Base-by-base conservation (phyloP, 768 basidiomycete species). In the Mycena venus region DNA sequence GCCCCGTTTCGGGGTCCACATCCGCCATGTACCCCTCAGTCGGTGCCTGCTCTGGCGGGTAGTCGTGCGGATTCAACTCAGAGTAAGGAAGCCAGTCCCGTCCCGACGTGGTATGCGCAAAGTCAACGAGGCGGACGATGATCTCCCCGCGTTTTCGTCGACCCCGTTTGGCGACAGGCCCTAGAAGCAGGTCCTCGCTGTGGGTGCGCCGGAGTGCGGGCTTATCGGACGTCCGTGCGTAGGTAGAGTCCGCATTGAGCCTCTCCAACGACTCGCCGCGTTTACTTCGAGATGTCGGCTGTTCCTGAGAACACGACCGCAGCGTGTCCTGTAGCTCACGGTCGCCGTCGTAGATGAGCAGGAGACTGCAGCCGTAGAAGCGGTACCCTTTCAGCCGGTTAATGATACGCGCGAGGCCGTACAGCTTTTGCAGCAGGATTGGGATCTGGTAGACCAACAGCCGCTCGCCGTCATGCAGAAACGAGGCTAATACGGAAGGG, bases 261-360 rank as follows among this genome's bases (percentile, higher is more conserved):
- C 95, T 90, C 80, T 94, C 94, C 68, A 95, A 81, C 2, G 95
- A 95, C 82, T 95, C 93, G 62, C 94, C 92, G 61, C 94, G 92
- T 83, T 93, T 93, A 83, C 89, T 91, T 70, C 90, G 90, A 23
- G 93, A 91, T 2, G 93, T 89, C 17, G 88, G 90, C 59, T 92
- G 88, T 75, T 95, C 95, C 55, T 90, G 84, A 8, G 88, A 88
- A 47, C 88, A 90, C 14, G 88, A 82, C 21, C 91, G 88, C 81
- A 94, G 92, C 23, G 87, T 88, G 78, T 95, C 93, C 83, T 99
- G 98, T 1, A 91, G 90, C 77, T 97, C 96, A 53, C 87, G 88
- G 81, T 99, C 97, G 49, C 98, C 98, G 80, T 99, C 98, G 83
- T 99, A 99, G 80, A 99, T 98, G 81, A 99, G 90, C 64, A 99